These are phyloP conservation scores for Calonectria pauciramosa DNA, from an alignment of 2,329 filamentous ascomycete genomes.

Conservation along the genomic window DNA sequence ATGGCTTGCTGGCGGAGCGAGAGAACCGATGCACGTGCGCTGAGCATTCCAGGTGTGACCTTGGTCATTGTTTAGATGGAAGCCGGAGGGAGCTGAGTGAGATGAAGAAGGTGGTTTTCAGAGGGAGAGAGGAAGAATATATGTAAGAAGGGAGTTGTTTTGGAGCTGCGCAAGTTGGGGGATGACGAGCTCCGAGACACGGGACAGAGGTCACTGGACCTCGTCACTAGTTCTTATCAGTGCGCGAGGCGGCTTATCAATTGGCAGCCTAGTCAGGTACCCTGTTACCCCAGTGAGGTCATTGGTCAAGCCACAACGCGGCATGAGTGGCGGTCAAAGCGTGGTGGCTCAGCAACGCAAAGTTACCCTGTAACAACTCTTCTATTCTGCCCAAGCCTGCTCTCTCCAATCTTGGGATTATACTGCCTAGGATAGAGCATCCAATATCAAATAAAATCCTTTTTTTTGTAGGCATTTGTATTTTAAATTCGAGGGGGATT, in stretches of 20 bases:
- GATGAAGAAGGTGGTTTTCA: neutral
- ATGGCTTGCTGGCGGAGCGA: slow-evolving; percentile 59
- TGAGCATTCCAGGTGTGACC: slow-evolving; percentile 60
- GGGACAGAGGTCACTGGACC: slow-evolving; percentile 37
- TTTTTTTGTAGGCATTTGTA: neutral
- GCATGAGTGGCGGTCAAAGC: neutral
- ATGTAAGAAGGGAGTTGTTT: slow-evolving; percentile 6
- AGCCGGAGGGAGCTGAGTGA: slow-evolving; percentile 24
- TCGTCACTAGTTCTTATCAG: slow-evolving; percentile 23
- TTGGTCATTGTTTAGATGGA: slow-evolving; percentile 56
- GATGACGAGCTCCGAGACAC: slow-evolving; percentile 35
- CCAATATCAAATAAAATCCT: neutral
- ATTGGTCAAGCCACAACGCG: slow-evolving; percentile 13
- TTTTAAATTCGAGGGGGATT: neutral
- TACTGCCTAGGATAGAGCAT: neutral
- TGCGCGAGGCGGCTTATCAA: slow-evolving; percentile 6
- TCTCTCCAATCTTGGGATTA: neutral
- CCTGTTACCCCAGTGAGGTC: slow-evolving; percentile 15
- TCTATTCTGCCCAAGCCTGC: too few relatives aligned
- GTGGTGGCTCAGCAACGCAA: neutral
- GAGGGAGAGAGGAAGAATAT: slow-evolving; percentile 6
- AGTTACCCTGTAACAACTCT: neutral
- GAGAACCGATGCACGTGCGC: slow-evolving; percentile 58
- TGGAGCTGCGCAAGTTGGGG: slow-evolving; percentile 28
- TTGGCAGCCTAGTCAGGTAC: neutral